These are phyloP conservation scores for Geotrichum cucujoidarum DNA, from an alignment of 1,139 yeast species.

Conservation along the genomic window DNA sequence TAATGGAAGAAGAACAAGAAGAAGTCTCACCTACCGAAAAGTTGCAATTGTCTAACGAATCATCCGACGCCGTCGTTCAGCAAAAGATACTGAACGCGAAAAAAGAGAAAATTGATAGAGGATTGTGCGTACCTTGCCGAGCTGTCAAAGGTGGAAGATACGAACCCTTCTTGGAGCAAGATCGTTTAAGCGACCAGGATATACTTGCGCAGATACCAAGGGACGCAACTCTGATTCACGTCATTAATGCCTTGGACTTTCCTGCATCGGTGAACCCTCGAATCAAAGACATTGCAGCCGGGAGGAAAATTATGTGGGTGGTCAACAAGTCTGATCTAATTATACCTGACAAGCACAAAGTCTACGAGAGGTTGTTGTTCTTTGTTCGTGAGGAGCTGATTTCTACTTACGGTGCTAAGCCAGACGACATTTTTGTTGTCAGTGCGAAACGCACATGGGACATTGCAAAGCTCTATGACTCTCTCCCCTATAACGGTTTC, in stretches of 20 bases:
- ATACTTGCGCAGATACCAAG: conserved; percentile 45
- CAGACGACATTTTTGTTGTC: conserved; percentile 45
- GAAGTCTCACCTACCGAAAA: neutral
- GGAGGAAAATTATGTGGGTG: conserved; percentile 45
- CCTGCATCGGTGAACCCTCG: conserved; percentile 53
- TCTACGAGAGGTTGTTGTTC: conserved; percentile 40
- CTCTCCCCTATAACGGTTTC: conserved; percentile 46
- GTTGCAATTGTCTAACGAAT: conserved; percentile 7
- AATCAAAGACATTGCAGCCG: conserved; percentile 39
- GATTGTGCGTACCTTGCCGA: conserved; percentile 22
- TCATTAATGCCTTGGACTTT: conserved; percentile 63
- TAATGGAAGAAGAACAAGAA: conserved; percentile 7
- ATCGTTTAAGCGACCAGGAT: conserved; percentile 23
- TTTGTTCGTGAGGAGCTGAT: conserved; percentile 46
- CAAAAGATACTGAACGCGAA: conserved; percentile 4
- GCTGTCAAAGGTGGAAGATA: conserved; percentile 14
- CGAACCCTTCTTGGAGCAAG: conserved; percentile 1
- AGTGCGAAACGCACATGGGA: conserved; percentile 56
- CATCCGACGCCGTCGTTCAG: conserved; percentile 1
- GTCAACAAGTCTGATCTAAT: conserved; percentile 58
- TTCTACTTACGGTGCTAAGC: conserved; percentile 41
- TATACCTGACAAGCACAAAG: conserved; percentile 37
- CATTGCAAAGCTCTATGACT: conserved; percentile 35
- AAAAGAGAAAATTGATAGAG: conserved; percentile 17
- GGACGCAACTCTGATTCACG: conserved; percentile 51